Conservation (phyloP, 2,329 filamentous ascomycete genomes). For the Ophiostoma tasmaniense region DNA sequence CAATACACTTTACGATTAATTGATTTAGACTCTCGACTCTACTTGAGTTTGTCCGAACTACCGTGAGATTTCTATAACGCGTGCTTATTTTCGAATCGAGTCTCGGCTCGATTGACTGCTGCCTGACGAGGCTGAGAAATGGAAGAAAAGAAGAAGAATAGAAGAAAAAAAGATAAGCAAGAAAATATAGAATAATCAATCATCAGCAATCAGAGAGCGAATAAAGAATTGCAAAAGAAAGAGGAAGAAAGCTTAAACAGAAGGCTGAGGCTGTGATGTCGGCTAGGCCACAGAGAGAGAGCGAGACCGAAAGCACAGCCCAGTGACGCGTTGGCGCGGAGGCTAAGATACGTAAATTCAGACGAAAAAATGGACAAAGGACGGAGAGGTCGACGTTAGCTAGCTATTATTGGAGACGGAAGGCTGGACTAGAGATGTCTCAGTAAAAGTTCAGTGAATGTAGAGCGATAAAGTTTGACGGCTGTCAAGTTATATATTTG, state of each 20-base stretch:
- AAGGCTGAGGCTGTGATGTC: neutral
- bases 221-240: neutral
- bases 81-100: neutral
- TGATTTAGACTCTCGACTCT: neutral
- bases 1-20: too few relatives aligned
- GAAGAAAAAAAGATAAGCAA: neutral
- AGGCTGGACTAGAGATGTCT: neutral
- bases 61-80: neutral
- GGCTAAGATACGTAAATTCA: neutral
- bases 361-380: neutral
- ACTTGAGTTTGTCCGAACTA: neutral
- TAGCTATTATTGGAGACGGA: neutral
- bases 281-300: neutral
- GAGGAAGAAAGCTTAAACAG: neutral
- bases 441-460: neutral
- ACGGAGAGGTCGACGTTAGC: neutral
- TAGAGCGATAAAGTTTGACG: neutral
- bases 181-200: neutral
- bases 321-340: neutral
- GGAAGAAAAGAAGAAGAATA: neutral
- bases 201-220: neutral
- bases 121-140: slow-evolving; percentile 1
- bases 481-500: neutral
- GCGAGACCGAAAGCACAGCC: slow-evolving; percentile 1
- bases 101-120: neutral